Evolutionary conservation across 2,329 filamentous ascomycete species (phyloP).

Genomic region (Zalaria sp.): DNA sequence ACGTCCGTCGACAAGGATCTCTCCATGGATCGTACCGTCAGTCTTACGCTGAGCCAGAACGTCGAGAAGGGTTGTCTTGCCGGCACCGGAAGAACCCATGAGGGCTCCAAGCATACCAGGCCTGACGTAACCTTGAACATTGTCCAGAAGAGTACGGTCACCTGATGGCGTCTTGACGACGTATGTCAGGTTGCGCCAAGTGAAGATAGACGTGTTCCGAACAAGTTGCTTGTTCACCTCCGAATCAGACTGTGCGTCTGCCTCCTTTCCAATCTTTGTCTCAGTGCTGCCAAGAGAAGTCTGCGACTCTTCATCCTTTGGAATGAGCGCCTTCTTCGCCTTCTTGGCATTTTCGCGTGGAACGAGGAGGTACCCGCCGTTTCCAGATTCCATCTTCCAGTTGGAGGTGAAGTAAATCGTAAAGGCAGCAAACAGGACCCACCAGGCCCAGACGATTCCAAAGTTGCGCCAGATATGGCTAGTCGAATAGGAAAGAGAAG

Average conservation of each 20-base stretch:
- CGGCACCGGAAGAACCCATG: constrained; percentile 61
- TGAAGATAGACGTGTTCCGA: constrained; percentile 34
- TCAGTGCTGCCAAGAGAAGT: constrained; percentile 4
- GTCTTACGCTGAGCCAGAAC: constrained; percentile 29
- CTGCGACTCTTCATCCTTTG: constrained; percentile 24
- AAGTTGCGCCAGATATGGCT: constrained; percentile 42
- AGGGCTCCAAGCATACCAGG: constrained; percentile 65
- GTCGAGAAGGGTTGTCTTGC: constrained; percentile 25
- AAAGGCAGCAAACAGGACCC: constrained; percentile 42
- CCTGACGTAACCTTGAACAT: constrained; percentile 58
- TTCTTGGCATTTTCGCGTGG: constrained; percentile 43
- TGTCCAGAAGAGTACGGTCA: constrained; percentile 36
- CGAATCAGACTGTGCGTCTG: neutral
- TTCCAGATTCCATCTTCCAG: constrained; percentile 41
- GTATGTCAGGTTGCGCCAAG: constrained; percentile 78
- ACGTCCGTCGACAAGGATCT: constrained; percentile 30
- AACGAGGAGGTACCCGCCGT: constrained; percentile 43
- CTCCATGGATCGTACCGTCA: constrained; percentile 29
- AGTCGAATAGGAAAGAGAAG: constrained; percentile 34
- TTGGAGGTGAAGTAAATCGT: constrained; percentile 43
- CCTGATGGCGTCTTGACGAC: constrained; percentile 41
- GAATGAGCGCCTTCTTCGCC: constrained; percentile 26
- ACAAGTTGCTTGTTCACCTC: constrained; percentile 6
- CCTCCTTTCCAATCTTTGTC: neutral
- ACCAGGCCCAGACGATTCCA: constrained; percentile 53